Evolutionary conservation across 106 monocot genomes (phyloP), one percentile per base, ranked within the genome.

Genomic region (Dendrobium catenatum): DNA sequence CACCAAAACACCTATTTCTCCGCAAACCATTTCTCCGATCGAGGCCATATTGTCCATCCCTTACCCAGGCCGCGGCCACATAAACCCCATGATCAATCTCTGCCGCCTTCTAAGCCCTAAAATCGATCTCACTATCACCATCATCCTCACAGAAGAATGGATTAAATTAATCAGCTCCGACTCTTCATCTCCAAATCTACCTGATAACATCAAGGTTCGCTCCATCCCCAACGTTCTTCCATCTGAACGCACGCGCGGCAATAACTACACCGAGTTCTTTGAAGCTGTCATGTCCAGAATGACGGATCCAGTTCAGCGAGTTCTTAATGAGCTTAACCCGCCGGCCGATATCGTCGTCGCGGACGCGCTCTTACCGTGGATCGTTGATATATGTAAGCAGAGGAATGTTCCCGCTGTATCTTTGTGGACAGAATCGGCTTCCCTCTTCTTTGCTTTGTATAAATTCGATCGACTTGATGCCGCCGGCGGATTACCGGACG

Each of bases 41-140:
- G 24, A 5, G 22, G 22, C 81, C 89, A 92, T 80, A 49, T 92
- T 86, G 20, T 88, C 88, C 16, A 42, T 93, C 3, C 84, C 92
- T 1, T 83, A 79, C 79, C 88, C 90, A 4, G 92, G 86, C n/a
- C 84, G 86, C 16, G 92, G 92, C 31, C 92, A 93, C 90, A 88
- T 93, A 70, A 89, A 90, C 86, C 88, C 92, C 46, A 89, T 93
- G 92, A 22, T 90, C 24, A 78, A 42, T 86, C 79, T 88, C 68
- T 88, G 86, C 82, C 82, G 86, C 68, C 89, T 77, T 75, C 87
- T 92, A 81, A 78, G 83, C 70, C 29, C 67, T 67, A 22, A 56
- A 17, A 66, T 3, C 33, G n/a, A 18, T 77, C 75, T 88, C 84
- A 33, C 22, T 78, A 40, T 88, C 79, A 88, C 86, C 82, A 26